A percentile compares a stretch with the other conserved stretches of the same genome.
phyloP scores from a whole-genome alignment of 176 grass and related monocot species.

The Paspalum vaginatum region DNA sequence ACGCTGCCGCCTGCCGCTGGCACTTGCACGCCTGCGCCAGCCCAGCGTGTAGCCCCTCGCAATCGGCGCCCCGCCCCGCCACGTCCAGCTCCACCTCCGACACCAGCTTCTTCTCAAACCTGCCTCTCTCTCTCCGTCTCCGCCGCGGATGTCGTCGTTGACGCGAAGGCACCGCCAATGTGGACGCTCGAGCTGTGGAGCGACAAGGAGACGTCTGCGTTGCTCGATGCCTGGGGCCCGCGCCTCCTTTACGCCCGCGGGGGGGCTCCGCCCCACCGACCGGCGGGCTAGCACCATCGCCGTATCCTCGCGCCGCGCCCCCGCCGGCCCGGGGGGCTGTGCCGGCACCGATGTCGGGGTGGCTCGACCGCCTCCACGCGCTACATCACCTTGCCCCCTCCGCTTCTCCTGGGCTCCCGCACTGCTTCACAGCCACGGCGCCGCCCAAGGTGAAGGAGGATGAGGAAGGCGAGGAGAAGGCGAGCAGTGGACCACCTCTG shows the following conservation, averaged over 20 bases:
- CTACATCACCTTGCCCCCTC: constrained; percentile 46
- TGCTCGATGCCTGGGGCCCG: constrained; percentile 55
- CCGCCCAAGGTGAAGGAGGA: neutral
- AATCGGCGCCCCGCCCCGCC: neutral
- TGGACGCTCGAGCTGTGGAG: constrained; percentile 57
- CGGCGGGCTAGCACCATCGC: constrained; percentile 57
- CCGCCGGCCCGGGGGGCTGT: neutral
- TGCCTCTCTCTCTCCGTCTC: neutral
- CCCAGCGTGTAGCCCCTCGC: too few species aligned
- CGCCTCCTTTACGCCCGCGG: constrained; percentile 44
- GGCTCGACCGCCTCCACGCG: constrained; percentile 39
- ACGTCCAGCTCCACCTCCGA: too few species aligned
- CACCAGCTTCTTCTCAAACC: constrained; percentile 12
- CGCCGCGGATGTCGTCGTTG: constrained; percentile 15
- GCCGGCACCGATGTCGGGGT: constrained; percentile 17
- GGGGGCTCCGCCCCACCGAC: constrained; percentile 43
- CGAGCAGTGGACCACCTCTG: constrained; percentile 21
- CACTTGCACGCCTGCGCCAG: too few species aligned
- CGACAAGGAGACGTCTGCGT: constrained; percentile 49
- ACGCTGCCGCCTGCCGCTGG: too few species aligned
- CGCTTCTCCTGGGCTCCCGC: neutral
- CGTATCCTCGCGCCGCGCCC: constrained; percentile 47
- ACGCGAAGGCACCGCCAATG: constrained; percentile 22
- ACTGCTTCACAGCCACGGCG: neutral
- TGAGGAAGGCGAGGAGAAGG: neutral